Conservation (phyloP, 75 land plant genomes). For the Pinus taeda region DNA sequence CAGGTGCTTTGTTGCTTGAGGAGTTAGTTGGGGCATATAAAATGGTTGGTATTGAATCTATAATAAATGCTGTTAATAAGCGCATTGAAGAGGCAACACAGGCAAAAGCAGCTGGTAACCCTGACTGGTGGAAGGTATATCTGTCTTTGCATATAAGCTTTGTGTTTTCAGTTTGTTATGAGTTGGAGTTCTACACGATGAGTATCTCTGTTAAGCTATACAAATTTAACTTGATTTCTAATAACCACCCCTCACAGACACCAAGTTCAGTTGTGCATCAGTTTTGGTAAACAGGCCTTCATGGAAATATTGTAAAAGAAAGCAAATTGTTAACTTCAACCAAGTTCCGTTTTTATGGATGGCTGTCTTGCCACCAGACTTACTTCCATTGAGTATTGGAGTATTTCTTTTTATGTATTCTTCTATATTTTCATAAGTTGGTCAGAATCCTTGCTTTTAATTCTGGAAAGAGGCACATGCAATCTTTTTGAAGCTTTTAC, state of each 20-base stretch:
- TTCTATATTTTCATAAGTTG: too few species aligned
- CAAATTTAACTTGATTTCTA: neutral
- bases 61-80: slow-evolving; percentile 61
- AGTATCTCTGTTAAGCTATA: neutral
- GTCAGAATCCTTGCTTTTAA: neutral
- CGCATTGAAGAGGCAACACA: slow-evolving; percentile 62
- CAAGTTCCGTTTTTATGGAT: too few species aligned
- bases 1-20: slow-evolving; percentile 82
- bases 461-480: neutral
- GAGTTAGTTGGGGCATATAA: slow-evolving; percentile 67
- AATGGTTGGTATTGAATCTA: slow-evolving; percentile 48
- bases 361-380: too few species aligned
- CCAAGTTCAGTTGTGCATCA: neutral
- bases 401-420: neutral
- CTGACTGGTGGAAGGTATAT: slow-evolving; percentile 85
- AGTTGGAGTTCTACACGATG: neutral
- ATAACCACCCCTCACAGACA: neutral
- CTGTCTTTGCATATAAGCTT: neutral
- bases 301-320: neutral
- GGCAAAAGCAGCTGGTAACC: slow-evolving; percentile 56
- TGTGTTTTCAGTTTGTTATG: neutral
- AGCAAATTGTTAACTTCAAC: neutral
- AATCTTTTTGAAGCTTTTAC: neutral
- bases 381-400: neutral
- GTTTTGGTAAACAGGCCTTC: neutral